These are phyloP conservation scores for Neohortaea acidophila DNA, from an alignment of 495 filamentous ascomycete species.

Conservation along the genomic window DNA sequence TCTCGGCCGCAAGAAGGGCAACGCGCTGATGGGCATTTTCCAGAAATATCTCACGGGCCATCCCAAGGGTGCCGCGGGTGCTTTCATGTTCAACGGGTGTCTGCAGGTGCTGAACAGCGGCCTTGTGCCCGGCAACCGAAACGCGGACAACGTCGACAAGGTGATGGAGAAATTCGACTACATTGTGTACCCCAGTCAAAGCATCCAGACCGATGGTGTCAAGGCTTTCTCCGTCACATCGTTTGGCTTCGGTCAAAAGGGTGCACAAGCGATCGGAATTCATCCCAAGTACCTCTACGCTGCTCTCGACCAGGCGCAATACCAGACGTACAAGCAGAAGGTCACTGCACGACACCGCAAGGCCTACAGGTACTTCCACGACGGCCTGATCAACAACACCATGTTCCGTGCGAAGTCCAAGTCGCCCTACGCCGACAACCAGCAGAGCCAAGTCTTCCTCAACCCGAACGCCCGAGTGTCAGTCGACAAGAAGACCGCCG, in stretches of 20 bases:
- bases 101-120: constrained; percentile 88
- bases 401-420: constrained; percentile 91
- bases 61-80: constrained; percentile 96
- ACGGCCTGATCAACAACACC: constrained; percentile 89
- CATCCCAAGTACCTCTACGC: constrained; percentile 94
- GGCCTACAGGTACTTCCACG: constrained; percentile 95
- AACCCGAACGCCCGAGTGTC: constrained; percentile 86
- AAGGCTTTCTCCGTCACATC: constrained; percentile 98
- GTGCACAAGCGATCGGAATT: constrained; percentile 90
- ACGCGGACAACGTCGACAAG: constrained; percentile 93
- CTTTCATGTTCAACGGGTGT: constrained; percentile 99
- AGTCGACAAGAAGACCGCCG: constrained; percentile 67
- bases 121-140: constrained; percentile 90
- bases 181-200: constrained; percentile 89
- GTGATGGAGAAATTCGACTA: constrained; percentile 94
- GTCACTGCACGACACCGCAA: constrained; percentile 90
- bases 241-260: constrained; percentile 98
- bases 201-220: constrained; percentile 92
- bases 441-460: constrained; percentile 73
- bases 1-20: constrained; percentile 87
- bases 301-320: constrained; percentile 75
- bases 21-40: constrained; percentile 93
- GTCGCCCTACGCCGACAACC: constrained; percentile 77
- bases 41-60: constrained; percentile 98
- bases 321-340: constrained; percentile 66